Base-by-base conservation (phyloP, 2,329 filamentous ascomycete genomes). In the Stagonosporopsis tanaceti region DNA sequence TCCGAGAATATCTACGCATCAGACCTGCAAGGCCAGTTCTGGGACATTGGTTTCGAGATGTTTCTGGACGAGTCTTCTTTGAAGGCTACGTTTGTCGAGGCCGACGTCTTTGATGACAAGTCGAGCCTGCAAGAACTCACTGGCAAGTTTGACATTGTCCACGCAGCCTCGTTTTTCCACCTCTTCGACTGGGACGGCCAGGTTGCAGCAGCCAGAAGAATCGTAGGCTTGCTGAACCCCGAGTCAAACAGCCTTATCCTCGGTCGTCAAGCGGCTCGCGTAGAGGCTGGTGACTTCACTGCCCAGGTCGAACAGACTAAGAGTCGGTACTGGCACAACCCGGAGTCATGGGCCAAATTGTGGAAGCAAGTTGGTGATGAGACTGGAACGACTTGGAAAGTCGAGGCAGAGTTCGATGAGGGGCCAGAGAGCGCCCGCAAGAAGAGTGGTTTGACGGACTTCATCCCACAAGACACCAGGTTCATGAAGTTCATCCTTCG, bases 1-100 rank as follows among this genome's bases (percentile, higher is more conserved):
- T 69, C 75, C 0, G 64, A 71, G 37, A 77, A 79, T 30, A 73
- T 77, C 1, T 73, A 71, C 44, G 80, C 79, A 25, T 69, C 73
- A 6, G 80, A 82, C 57, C 58, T 82, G 27, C 64, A 70, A 42
- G 53, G 62, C 8, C 59, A 66, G 2, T 85, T 88, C 63, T 79
- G 87, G 62, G 79, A 85, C 17, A 74, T 85, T 17, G 85, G 86
- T 20, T 86, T 74, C 53, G 68, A 75, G 12, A 55, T 77, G 30
- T 78, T 78, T 54, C 61, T 65, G 4, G 76, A 78, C 62, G 67
- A 66, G 41, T 62, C 73, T 3, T 77, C 59, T 22, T 69, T 87
- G 11, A 79, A 77, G 30, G 79, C 79, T 1, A 77, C 75, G 1
- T 86, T 87, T 63, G 77, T 87, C 37, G 68, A 79, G 3, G 84